Conservation (phyloP, 2,329 filamentous ascomycete species). For the Endoconidiophora polonica region DNA sequence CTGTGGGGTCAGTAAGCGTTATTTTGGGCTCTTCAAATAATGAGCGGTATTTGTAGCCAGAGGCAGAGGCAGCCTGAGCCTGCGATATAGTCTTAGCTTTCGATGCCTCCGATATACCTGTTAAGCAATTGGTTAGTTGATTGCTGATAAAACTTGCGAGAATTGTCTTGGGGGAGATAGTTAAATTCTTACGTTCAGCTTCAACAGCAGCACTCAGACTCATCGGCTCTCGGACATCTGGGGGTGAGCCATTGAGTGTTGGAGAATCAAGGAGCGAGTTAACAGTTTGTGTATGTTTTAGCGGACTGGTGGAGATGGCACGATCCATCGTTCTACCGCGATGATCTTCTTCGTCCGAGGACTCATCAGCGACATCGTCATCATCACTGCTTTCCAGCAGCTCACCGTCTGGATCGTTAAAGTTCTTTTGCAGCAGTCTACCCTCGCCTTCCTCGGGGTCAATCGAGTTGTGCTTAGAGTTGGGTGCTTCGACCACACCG, state of each 20-base stretch:
- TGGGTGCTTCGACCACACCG: slow-evolving; percentile 42
- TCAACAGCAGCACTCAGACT: slow-evolving; percentile 59
- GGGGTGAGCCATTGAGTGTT: not conserved
- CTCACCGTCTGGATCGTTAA: slow-evolving; percentile 27
- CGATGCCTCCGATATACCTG: slow-evolving; percentile 7
- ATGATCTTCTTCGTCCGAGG: slow-evolving; percentile 41
- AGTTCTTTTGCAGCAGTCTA: slow-evolving; percentile 13
- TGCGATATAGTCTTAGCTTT: slow-evolving; percentile 1
- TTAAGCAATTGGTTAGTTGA: not conserved
- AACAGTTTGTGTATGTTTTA: not conserved
- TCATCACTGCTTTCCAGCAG: slow-evolving; percentile 49
- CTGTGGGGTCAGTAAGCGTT: slow-evolving; percentile 44
- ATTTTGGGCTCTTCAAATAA: slow-evolving; percentile 50
- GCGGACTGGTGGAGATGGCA: not conserved
- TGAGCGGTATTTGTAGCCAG: slow-evolving; percentile 40
- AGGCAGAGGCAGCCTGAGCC: slow-evolving; percentile 26
- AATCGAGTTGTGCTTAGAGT: slow-evolving; percentile 29
- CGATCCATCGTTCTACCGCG: slow-evolving; percentile 42
- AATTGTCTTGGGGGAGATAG: not conserved
- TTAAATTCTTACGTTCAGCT: slow-evolving; percentile 50
- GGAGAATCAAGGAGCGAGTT: not conserved
- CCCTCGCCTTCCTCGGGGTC: slow-evolving; percentile 25
- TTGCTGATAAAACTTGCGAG: not conserved
- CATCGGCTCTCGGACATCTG: slow-evolving; percentile 24
- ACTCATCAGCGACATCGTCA: slow-evolving; percentile 34